Evolutionary conservation across 2,329 filamentous ascomycete genomes (phyloP).

Genomic region (Cladosporium cucumerinum): DNA sequence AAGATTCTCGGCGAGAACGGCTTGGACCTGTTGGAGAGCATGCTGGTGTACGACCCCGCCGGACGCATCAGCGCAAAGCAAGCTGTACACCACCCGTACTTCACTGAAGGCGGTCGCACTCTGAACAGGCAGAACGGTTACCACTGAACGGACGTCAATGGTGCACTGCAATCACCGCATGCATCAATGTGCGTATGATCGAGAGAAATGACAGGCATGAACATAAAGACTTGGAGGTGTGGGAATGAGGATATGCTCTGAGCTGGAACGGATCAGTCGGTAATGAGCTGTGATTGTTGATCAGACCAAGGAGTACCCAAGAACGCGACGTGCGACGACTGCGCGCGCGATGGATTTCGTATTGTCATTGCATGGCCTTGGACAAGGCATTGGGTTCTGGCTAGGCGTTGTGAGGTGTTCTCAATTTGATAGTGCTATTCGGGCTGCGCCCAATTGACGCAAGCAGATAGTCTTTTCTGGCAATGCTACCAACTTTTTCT

Average conservation of each 20-base stretch:
- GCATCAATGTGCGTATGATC: neutral
- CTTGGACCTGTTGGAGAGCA: constrained; percentile 63
- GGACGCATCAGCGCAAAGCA: constrained; percentile 86
- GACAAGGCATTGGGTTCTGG: constrained; percentile 6
- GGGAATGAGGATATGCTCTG: constrained; percentile 1
- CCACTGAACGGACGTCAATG: neutral
- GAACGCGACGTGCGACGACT: neutral
- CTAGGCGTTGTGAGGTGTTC: neutral
- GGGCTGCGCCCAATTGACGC: neutral
- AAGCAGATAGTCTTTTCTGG: neutral
- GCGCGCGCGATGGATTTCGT: constrained; percentile 5
- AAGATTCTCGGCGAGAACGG: constrained; percentile 64
- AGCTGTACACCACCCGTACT: constrained; percentile 80
- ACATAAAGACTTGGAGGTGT: neutral
- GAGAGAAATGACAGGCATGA: constrained; percentile 3
- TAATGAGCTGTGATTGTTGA: neutral
- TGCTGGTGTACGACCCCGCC: constrained; percentile 85
- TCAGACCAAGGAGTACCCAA: neutral
- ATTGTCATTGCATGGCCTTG: constrained; percentile 7
- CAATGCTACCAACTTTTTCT: neutral
- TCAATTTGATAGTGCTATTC: neutral
- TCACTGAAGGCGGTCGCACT: constrained; percentile 38
- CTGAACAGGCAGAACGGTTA: constrained; percentile 14
- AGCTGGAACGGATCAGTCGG: neutral
- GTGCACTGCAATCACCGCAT: neutral